A percentile compares a stretch with the other conserved stretches of the same genome.
phyloP scores from a whole-genome alignment of 1,139 yeast genomes.

The Geotrichum histeridarum region DNA sequence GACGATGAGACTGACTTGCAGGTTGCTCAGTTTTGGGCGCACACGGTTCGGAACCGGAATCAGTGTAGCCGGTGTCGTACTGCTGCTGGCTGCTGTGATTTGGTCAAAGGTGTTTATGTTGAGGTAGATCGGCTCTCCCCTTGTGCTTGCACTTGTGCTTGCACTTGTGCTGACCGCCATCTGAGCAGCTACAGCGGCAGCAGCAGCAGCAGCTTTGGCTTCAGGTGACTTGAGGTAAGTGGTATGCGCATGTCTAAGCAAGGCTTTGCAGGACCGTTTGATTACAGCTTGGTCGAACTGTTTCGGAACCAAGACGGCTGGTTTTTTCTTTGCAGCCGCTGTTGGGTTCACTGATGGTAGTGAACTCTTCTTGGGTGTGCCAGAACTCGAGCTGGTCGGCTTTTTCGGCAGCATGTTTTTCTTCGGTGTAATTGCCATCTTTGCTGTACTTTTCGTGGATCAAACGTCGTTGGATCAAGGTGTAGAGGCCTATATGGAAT shows the following conservation, averaged over 20 bases:
- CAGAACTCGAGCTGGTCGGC: neutral
- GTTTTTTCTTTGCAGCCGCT: neutral
- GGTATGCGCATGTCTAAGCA: slow-evolving; percentile 14
- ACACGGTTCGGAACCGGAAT: slow-evolving; percentile 27
- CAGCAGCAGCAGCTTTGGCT: too few species aligned
- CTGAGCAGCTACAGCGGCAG: too few species aligned
- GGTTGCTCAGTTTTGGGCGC: slow-evolving; percentile 22
- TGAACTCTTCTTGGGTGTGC: too few species aligned
- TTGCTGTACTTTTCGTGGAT: neutral
- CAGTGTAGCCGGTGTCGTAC: slow-evolving; percentile 25
- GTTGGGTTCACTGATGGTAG: too few species aligned
- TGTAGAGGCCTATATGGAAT: too few species aligned
- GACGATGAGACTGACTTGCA: slow-evolving; percentile 28
- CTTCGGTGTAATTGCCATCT: neutral
- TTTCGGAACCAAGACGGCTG: slow-evolving; percentile 14
- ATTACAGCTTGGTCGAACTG: slow-evolving; percentile 18
- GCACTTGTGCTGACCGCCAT: neutral
- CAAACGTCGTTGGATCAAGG: too few species aligned
- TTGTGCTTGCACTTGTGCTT: neutral
- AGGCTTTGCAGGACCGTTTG: slow-evolving; percentile 15
- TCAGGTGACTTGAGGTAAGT: neutral
- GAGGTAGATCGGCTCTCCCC: slow-evolving; percentile 16
- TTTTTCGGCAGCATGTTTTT: neutral
- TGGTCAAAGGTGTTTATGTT: slow-evolving; percentile 13
- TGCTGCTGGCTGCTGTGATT: neutral